Percentiles rank a stretch among this genome's conserved stretches.
Evolutionary conservation across 2,329 filamentous ascomycete species (phyloP).

Genomic region (Hypoxylon sp.): DNA sequence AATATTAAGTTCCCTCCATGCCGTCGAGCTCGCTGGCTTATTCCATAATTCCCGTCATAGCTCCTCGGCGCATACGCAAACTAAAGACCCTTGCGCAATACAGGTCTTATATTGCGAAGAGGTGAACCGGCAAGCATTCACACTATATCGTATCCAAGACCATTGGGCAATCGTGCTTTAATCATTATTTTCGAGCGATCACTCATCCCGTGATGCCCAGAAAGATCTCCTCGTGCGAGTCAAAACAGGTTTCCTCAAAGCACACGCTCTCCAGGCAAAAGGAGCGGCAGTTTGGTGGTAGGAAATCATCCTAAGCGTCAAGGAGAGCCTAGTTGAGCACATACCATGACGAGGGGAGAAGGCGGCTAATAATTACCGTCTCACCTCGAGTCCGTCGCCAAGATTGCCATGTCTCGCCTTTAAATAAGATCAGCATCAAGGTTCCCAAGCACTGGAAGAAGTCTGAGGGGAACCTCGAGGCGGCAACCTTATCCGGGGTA

Average conservation of each 20-base stretch:
- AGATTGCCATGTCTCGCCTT: not conserved
- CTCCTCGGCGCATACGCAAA: not conserved
- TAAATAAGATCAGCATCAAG: slow-evolving; percentile 20
- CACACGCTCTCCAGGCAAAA: not conserved
- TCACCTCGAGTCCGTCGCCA: not conserved
- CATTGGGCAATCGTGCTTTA: not conserved
- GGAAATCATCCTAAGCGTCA: not conserved
- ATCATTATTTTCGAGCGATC: not conserved
- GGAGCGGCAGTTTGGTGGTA: not conserved
- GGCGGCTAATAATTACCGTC: slow-evolving; percentile 9
- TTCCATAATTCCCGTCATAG: not conserved
- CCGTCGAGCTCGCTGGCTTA: not conserved
- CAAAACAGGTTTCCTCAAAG: too few species aligned
- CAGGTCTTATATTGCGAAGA: not conserved
- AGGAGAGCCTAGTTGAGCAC: slow-evolving; percentile 4
- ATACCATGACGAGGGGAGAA: slow-evolving; percentile 9
- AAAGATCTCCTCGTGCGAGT: too few species aligned
- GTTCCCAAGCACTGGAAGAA: slow-evolving; percentile 13
- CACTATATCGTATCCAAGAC: not conserved
- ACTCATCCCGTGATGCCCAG: not conserved
- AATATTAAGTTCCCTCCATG: not conserved
- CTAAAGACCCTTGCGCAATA: not conserved
- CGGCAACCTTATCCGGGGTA: slow-evolving; percentile 10
- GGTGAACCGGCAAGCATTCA: not conserved
- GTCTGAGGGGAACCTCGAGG: slow-evolving; percentile 18